Evolutionary conservation across 805 yeast species (phyloP).

Genomic region (Ogataea pignaliae): DNA sequence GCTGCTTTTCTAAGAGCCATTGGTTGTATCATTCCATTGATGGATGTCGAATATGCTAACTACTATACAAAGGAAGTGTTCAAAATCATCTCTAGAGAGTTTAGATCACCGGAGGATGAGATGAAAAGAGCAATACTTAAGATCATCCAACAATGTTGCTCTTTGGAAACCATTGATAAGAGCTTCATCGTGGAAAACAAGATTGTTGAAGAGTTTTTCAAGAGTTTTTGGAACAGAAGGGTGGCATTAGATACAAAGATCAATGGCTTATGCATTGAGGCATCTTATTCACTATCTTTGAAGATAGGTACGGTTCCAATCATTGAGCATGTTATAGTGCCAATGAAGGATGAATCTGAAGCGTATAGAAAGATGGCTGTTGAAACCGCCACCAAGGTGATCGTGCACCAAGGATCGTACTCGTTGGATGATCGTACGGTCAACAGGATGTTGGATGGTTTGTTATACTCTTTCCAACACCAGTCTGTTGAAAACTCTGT

Average conservation of each 20-base stretch:
- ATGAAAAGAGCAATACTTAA: conserved; percentile 71
- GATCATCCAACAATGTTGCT: conserved; percentile 63
- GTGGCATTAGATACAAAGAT: conserved; percentile 63
- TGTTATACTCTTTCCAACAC: conserved; percentile 75
- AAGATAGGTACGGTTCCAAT: conserved; percentile 63
- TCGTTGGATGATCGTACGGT: conserved; percentile 58
- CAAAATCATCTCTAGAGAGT: conserved; percentile 63
- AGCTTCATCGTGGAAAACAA: conserved; percentile 48
- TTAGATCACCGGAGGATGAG: conserved; percentile 79
- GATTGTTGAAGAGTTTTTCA: conserved; percentile 53
- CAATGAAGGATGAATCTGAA: conserved; percentile 79
- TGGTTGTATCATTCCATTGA: conserved; percentile 77
- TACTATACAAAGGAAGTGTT: conserved; percentile 75
- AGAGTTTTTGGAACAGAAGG: conserved; percentile 77
- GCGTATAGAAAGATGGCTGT: conserved; percentile 74
- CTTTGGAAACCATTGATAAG: conserved; percentile 52
- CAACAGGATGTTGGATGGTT: conserved; percentile 73
- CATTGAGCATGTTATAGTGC: conserved; percentile 50
- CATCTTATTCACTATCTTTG: conserved; percentile 62
- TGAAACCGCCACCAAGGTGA: conserved; percentile 58
- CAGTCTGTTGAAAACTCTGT: conserved; percentile 53
- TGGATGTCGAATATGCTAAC: conserved; percentile 78
- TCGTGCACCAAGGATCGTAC: conserved; percentile 44
- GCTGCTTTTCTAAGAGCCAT: conserved; percentile 75
- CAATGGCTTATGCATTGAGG: conserved; percentile 59